Evolutionary conservation across 2,329 filamentous ascomycete genomes (phyloP).

Genomic region (Phialophora verrucosa): DNA sequence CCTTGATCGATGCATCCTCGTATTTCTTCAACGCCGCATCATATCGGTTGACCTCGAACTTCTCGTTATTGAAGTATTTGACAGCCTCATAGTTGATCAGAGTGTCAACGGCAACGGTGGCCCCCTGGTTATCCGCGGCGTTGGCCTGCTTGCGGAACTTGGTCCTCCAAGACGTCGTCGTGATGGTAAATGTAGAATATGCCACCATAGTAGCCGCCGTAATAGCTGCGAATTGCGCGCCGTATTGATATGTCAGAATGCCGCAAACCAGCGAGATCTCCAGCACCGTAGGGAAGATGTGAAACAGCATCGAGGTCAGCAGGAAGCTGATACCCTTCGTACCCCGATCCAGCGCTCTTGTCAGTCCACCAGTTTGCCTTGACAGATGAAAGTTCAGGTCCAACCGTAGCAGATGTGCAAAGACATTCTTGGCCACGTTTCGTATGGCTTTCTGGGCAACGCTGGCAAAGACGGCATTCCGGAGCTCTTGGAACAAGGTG

Average conservation of each 20-base stretch:
- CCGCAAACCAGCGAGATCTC: conserved; percentile 96
- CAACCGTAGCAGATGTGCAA: conserved; percentile 83
- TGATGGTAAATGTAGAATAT: conserved; percentile 96
- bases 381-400: conserved; percentile 93
- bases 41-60: conserved; percentile 88
- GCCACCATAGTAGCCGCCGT: conserved; percentile 89
- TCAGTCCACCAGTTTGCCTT: conserved; percentile 92
- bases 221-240: conserved; percentile 86
- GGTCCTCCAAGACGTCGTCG: conserved; percentile 94
- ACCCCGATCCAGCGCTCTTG: conserved; percentile 90
- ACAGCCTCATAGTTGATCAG: conserved; percentile 99
- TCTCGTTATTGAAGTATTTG: conserved; percentile 99
- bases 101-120: conserved; percentile 93
- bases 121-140: conserved; percentile 92
- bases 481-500: conserved; percentile 87
- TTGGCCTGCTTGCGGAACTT: conserved; percentile 96
- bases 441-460: conserved; percentile 97
- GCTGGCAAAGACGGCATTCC: conserved; percentile 95
- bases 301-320: conserved; percentile 97
- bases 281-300: conserved; percentile 88
- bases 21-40: conserved; percentile 85
- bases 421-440: conserved; percentile 87
- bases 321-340: conserved; percentile 99
- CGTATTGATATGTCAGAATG: conserved; percentile 95
- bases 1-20: conserved; percentile 93